Evolutionary conservation across 2,329 filamentous ascomycete genomes (phyloP), one percentile per base, ranked within the genome.

Genomic region (Microdochium nivale): DNA sequence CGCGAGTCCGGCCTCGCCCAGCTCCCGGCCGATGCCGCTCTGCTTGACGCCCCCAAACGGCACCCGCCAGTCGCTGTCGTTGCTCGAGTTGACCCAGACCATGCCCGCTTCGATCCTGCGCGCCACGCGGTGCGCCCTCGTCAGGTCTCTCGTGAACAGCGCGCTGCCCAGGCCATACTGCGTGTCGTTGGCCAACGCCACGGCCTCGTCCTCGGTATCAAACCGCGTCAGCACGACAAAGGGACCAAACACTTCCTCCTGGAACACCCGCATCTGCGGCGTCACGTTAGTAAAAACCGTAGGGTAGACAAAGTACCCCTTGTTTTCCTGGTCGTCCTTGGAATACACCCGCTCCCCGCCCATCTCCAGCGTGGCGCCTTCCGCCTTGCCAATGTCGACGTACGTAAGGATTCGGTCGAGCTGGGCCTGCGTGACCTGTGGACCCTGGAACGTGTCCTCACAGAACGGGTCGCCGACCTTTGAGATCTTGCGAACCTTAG

Each of bases 131-230:
- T 63, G 61, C 23, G 60, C 61, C 51, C 55, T 56, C 37, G 56
- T 68, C 51, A 79, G 70, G 56, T 79, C 70, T 57, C 71, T 64
- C 0, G 76, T 79, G 54, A 79, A 80, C 4, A 81, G 63, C 0
- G 76, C 71, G 19, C 69, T 69, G 11, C 74, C 75, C 1, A 79
- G 65, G 9, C 76, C 76, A 56, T 79, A 78, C 2, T 66, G 71
- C 1, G 71, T 72, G 57, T 77, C 47, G 33, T 52, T 52, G 21
- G 50, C 50, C 25, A 25, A 19, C 47, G 27, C 27, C 4, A 52
- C 32, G 16, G 46, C 50, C 23, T 52, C 50, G 27, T 37, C 50
- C 44, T 52, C 50, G 40, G 16, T 37, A 19, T 23, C 21, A 24
- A 53, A 53, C 19, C 23, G 25, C 30, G 40, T 32, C n/a, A 53